Evolutionary conservation across 345 rosid species (phyloP), one percentile per base, ranked within the genome.

Genomic region (Hirschfeldia incana): DNA sequence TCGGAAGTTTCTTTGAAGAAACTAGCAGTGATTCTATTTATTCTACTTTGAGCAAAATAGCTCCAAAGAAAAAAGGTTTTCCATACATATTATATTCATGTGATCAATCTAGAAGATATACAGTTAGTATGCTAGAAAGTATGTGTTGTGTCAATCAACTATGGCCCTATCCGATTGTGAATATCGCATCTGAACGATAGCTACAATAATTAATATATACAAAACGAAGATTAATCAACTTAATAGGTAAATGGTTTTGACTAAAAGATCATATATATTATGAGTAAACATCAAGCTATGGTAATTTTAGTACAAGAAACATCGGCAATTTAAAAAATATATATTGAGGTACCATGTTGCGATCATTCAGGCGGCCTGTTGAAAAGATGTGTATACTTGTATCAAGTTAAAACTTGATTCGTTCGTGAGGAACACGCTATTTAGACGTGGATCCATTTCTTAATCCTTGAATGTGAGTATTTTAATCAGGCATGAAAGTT

Each of bases 401-500:
- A 15, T 32, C 67, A 33, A 64, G 16, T 3, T 63, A 1, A 64
- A 32, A 64, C 1, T 30, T 33, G 4, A 33, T 64, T 64, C 44
- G 44, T 64, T 64, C 67, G 44, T 64, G 44, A 64, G 42, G 42
- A 32, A 32, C 64, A 34, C 46, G 46, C 33, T 27, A 10, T 3
- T 16, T 17, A 34, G 68, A 65, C 68, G 68, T 64, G 68, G 28
- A 65, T 33, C 46, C 12, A 65, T 64, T 64, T 64, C 27, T 33
- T 34, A 2, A 65, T 65, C 7, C 68, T 34, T 16, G 27, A 33
- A 6, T 64, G 44, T 64, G 67, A 33, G 28, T 33, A n/a, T 33
- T 64, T 64, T 63, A 8, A 3, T 9, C 0, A 26, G 62, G n/a
- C 30, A 57, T 21, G 62, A 57, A 21, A 8, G 5, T 57, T 26